A percentile compares a stretch with the other conserved stretches of the same genome.
phyloP scores from a whole-genome alignment of 257 asterid genomes.

The Schizonepeta tenuifolia region DNA sequence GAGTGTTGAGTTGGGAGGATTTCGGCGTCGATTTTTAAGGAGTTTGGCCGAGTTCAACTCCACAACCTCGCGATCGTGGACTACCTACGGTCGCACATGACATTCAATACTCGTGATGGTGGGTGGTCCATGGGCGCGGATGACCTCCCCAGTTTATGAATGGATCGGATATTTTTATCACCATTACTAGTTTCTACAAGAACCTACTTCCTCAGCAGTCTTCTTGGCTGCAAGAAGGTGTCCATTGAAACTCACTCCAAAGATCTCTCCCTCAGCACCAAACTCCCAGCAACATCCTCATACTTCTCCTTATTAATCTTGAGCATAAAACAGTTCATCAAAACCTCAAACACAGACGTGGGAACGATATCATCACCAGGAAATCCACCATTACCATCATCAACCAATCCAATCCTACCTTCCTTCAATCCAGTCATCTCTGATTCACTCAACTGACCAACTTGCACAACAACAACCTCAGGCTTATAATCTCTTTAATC shows the following conservation, averaged over 20 bases:
- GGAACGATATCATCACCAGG: slow-evolving; percentile 56
- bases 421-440: slow-evolving; percentile 38
- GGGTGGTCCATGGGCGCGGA: no score
- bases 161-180: no score
- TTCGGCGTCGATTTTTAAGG: no score
- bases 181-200: no score
- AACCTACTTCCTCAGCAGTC: slow-evolving; percentile 87
- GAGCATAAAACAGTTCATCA: slow-evolving; percentile 72
- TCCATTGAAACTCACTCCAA: slow-evolving; percentile 79
- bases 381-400: slow-evolving; percentile 27
- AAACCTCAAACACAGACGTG: slow-evolving; percentile 79
- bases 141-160: no score
- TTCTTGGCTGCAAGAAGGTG: slow-evolving; percentile 72
- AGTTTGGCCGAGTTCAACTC: no score
- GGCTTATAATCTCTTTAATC: slow-evolving; percentile 76
- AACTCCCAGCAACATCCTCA: slow-evolving; percentile 79
- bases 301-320: slow-evolving; percentile 67
- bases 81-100: no score
- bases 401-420: slow-evolving; percentile 30
- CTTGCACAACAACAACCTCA: slow-evolving; percentile 91
- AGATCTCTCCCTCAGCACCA: slow-evolving; percentile 82
- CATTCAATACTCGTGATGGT: no score
- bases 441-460: slow-evolving; percentile 43
- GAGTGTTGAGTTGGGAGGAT: no score
- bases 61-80: no score